Evolutionary conservation across 495 filamentous ascomycete genomes (phyloP), one percentile per base, ranked within the genome.

Genomic region (Friedmanniomyces simplex): DNA sequence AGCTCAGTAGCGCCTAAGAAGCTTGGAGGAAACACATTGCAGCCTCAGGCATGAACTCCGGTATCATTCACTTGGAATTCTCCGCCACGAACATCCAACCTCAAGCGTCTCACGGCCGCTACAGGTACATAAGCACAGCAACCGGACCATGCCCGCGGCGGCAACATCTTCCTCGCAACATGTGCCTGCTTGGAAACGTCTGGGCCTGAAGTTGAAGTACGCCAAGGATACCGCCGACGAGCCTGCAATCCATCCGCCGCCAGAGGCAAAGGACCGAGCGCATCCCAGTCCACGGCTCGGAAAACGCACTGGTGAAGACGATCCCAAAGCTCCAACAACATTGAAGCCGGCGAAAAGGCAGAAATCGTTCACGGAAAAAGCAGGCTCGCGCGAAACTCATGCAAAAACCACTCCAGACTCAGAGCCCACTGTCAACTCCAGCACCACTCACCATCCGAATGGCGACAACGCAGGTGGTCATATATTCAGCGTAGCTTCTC

Each of bases 171-270:
- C 36, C 26, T 10, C 13, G 2, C 26, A 21, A 32, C 77, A 76
- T 66, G 74, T 86, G 47, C 85, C 86, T 20, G 83, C 86, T 53
- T 88, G 84, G 85, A 88, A 88, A 71, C 79, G 84, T 73, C 72
- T 89, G 67, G 86, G 83, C 49, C 74, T 87, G 66, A 85, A 87
- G 76, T 77, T 86, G 69, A 89, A 88, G 66, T 78, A 76, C 60
- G 74, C 75, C 39, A 77, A 79, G 64, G 75, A 80, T 50, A 63
- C 68, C 41, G 66, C 66, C 30, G 62, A 73, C 25, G 10, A 22
- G 25, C 32, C 26, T 11, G 28, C 21, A 13, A 22, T 25, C 37
- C 1, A 57, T 39, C 43, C n/a, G 16, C 11, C 42, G 32, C 6
- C 25, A n/a, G 16, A 46, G n/a, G 20, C 22, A 5, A 14, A 49